Percentiles rank a stretch among this genome's conserved stretches.
Evolutionary conservation across 768 basidiomycete species (phyloP).

Genomic region (Asterophora parasitica): DNA sequence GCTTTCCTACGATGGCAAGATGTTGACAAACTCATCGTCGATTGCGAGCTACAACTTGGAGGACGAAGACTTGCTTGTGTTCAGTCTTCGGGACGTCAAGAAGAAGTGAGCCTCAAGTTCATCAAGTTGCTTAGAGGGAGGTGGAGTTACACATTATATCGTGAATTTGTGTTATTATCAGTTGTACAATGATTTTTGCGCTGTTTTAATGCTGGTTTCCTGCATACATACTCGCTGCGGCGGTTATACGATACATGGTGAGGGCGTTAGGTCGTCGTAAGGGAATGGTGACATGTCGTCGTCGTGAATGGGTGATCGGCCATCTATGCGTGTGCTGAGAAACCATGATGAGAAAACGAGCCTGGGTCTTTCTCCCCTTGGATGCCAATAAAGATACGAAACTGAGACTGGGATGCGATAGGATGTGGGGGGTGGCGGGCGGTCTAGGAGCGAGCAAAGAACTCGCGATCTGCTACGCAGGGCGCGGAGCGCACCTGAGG

Average conservation of each 20-base stretch:
- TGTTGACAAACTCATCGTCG: constrained; percentile 81
- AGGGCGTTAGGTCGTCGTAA: background rate
- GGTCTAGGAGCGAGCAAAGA: background rate
- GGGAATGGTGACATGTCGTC: background rate
- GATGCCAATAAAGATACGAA: constrained; percentile 11
- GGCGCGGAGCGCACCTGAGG: constrained; percentile 17
- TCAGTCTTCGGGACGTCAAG: constrained; percentile 65
- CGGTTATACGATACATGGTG: background rate
- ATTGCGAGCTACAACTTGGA: constrained; percentile 88
- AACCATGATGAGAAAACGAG: background rate
- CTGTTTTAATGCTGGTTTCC: background rate
- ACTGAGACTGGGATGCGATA: background rate
- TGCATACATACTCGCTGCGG: background rate
- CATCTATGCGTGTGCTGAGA: constrained; percentile 1
- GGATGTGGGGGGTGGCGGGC: background rate
- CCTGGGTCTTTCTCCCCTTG: constrained; percentile 19
- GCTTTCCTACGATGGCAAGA: constrained; percentile 75
- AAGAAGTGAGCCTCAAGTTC: constrained; percentile 68
- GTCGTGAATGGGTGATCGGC: background rate
- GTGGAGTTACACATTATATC: background rate
- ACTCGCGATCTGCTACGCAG: constrained; percentile 7
- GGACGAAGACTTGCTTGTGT: constrained; percentile 79
- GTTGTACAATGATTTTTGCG: constrained; percentile 3
- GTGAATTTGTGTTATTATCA: background rate
- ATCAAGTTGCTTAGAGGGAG: too few species aligned